Evolutionary conservation across 2,329 filamentous ascomycete species (phyloP).

Genomic region (Xylaria multiplex): DNA sequence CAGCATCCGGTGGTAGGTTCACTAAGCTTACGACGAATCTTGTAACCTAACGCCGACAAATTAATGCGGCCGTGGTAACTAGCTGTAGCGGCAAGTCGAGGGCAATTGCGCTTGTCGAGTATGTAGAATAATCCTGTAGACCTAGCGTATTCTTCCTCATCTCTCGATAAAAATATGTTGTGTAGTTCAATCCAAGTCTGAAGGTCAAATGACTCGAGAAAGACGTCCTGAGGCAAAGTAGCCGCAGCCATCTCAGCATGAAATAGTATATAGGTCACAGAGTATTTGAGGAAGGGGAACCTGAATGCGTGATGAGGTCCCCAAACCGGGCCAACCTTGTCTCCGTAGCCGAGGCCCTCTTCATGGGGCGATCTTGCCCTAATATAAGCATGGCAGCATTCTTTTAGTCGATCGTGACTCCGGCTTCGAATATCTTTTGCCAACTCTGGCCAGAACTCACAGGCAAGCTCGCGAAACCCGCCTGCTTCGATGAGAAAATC

Average conservation of each 20-base stretch:
- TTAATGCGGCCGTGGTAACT: no score
- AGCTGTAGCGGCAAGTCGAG: no score
- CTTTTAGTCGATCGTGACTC: conserved; percentile 49
- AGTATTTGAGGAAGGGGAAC: conserved; percentile 37
- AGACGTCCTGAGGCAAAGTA: conserved; percentile 12
- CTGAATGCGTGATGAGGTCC: no score
- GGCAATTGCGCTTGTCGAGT: no score
- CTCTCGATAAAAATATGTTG: background rate
- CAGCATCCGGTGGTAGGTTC: no score
- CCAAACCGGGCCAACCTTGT: background rate
- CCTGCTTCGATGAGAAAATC: conserved; percentile 57
- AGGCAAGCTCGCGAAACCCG: conserved; percentile 43
- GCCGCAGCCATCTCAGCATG: conserved; percentile 31
- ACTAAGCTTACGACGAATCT: no score
- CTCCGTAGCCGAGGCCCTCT: background rate
- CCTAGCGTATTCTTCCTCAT: no score
- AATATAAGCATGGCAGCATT: conserved; percentile 21
- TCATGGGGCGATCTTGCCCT: background rate
- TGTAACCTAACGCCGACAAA: no score
- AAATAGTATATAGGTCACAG: conserved; percentile 16
- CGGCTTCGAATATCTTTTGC: conserved; percentile 55
- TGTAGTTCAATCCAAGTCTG: conserved; percentile 2
- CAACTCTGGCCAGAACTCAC: conserved; percentile 46
- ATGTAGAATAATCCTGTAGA: no score
- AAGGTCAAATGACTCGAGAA: conserved; percentile 21